Evolutionary conservation across 164 flowering plant genomes (phyloP).

Genomic region (Euptelea pleiosperma): DNA sequence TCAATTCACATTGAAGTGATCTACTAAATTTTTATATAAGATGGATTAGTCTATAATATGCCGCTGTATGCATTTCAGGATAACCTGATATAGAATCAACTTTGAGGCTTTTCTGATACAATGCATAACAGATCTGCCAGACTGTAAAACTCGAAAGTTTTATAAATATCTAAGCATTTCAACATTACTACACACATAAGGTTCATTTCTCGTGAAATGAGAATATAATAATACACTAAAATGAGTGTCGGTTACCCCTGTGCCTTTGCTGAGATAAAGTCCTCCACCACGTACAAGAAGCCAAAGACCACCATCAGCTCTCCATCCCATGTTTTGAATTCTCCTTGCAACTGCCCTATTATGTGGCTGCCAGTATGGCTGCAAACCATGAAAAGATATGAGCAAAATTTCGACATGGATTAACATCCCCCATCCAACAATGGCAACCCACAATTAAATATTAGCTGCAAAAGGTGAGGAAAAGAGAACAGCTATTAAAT

Average conservation of each 20-base stretch:
- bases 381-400: constrained; percentile 13
- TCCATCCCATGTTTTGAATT: constrained; percentile 99
- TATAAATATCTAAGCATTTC: too few relatives aligned
- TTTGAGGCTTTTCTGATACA: too few relatives aligned
- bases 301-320: constrained; percentile 99
- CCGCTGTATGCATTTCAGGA: too few relatives aligned
- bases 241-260: constrained; percentile 49
- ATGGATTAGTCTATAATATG: too few relatives aligned
- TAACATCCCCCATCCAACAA: background rate
- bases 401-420: background rate
- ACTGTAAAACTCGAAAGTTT: too few relatives aligned
- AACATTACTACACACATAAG: too few relatives aligned
- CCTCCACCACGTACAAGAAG: constrained; percentile 99
- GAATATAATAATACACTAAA: background rate
- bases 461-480: background rate
- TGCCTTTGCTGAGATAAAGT: constrained; percentile 93
- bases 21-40: too few relatives aligned
- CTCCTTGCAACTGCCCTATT: constrained; percentile 90
- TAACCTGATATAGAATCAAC: too few relatives aligned
- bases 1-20: too few relatives aligned
- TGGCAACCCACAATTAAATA: too few relatives aligned
- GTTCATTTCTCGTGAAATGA: too few relatives aligned
- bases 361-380: constrained; percentile 99
- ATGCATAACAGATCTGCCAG: too few relatives aligned
- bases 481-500: background rate